Base-by-base conservation (phyloP, 2,329 filamentous ascomycete species). In the Myriosclerotinia duriaeana region DNA sequence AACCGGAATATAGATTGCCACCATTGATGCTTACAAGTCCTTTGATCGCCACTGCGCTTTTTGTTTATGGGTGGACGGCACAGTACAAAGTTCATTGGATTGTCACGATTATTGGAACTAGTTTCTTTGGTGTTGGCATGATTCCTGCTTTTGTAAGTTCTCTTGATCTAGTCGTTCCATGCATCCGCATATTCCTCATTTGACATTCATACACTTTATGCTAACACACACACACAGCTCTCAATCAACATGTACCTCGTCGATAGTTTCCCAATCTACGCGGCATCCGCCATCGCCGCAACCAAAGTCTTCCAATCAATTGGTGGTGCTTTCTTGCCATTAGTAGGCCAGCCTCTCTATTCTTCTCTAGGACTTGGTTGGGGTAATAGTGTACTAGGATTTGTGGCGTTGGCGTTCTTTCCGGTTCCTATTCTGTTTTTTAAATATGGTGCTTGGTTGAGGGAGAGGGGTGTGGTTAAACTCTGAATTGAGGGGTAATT, bases 31-130 rank as follows among this genome's bases (percentile, higher is more conserved):
- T 34, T 61, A 76, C 12, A 53, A 80, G 53, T n/a, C 66, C 68
- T n/a, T 15, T 53, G 8, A 78, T 83, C 17, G 80, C 81, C 0
- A 71, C 79, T 15, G 77, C 77, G 0, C 74, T 83, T 46, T 82
- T 83, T 69, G 76, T 80, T 15, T 82, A 82, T 67, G 80, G 80
- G 11, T 83, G 80, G 80, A 77, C 78, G 0, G 77, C 78, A 0
- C 69, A 82, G 5, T 73, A 78, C 5, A 69, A 75, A 7, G 75
- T 71, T 14, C 65, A 67, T 54, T 83, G 80, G 80, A 79, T 82
- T 26, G 78, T 77, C 0, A 79, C 80, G 38, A 62, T 66, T 17
- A 38, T 62, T 26, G 20, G 36, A 14, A 66, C 46, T 15, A 44
- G 34, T 4, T 60, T 65, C n/a, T 59, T 65, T 46, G 53, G 53